Percentiles rank a stretch among this genome's conserved stretches.
Conservation (phyloP, 768 basidiomycete species). For the Lactarius evosmus region DNA sequence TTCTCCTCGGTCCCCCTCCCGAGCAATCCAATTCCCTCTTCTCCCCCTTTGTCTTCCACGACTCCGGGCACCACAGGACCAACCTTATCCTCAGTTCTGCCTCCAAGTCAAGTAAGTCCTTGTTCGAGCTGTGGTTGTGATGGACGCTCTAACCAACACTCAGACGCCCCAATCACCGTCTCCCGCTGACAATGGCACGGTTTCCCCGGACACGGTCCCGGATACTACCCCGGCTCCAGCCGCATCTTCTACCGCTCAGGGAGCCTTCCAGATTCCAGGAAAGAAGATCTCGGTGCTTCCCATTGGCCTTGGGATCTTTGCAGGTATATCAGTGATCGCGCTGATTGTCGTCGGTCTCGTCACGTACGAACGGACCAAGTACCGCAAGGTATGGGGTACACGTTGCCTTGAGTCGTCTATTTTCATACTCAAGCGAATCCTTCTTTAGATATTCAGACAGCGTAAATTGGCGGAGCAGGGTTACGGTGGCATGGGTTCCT, state of each 20-base stretch:
- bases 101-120: background rate
- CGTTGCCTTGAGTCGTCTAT: background rate
- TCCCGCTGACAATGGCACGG: slow-evolving; percentile 26
- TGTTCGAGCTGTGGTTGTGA: background rate
- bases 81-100: background rate
- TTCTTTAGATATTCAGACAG: slow-evolving; percentile 56
- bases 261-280: slow-evolving; percentile 64
- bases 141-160: slow-evolving; percentile 17
- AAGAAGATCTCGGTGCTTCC: slow-evolving; percentile 72
- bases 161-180: slow-evolving; percentile 25
- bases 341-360: slow-evolving; percentile 79
- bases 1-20: background rate
- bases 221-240: slow-evolving; percentile 24
- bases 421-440: background rate
- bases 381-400: slow-evolving; percentile 65
- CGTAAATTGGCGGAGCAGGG: slow-evolving; percentile 67
- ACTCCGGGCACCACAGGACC: slow-evolving; percentile 12
- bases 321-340: slow-evolving; percentile 81
- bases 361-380: slow-evolving; percentile 83
- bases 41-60: slow-evolving; percentile 16
- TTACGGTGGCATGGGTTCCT: slow-evolving; percentile 51
- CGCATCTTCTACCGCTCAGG: slow-evolving; percentile 30
- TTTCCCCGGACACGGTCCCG: slow-evolving; percentile 25
- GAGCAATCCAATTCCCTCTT: background rate
- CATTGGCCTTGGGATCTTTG: slow-evolving; percentile 80